Conservation (phyloP, 208 protist genomes). For the Crithidia expoeki region DNA sequence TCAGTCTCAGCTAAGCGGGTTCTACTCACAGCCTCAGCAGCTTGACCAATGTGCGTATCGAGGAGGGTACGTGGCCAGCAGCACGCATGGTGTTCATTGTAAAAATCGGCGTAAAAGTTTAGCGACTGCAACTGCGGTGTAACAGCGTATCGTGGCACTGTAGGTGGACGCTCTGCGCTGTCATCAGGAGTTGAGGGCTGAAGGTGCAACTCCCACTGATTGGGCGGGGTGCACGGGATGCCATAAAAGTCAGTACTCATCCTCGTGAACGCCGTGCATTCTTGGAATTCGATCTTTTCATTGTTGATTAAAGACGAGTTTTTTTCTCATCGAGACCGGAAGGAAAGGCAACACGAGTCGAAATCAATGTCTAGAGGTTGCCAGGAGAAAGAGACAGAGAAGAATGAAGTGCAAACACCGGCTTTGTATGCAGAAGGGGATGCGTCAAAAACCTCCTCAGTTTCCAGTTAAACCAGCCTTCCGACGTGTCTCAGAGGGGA, state of each 20-base stretch:
- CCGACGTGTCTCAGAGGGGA: too few species aligned
- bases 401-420: conserved; percentile 1
- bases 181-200: not conserved
- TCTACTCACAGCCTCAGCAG: not conserved
- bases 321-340: too few species aligned
- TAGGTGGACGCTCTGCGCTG: not conserved
- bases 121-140: conserved; percentile 15
- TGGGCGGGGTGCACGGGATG: conserved; percentile 22
- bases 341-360: conserved; percentile 11
- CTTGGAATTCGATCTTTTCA: too few species aligned
- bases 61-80: conserved; percentile 70
- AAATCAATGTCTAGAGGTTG: too few species aligned
- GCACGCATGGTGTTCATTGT: conserved; percentile 51
- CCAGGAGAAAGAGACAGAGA: conserved; percentile 13
- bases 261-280: not conserved
- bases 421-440: too few species aligned
- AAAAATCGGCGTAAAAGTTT: conserved; percentile 28
- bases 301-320: too few species aligned
- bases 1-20: too few species aligned
- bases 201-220: conserved; percentile 23
- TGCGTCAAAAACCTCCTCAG: conserved; percentile 3
- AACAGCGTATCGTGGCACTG: not conserved
- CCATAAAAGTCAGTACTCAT: conserved; percentile 22
- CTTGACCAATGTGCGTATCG: conserved; percentile 29
- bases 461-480: too few species aligned